Base-by-base conservation (phyloP, 2,329 filamentous ascomycete species). In the Aspergillus luchuensis region DNA sequence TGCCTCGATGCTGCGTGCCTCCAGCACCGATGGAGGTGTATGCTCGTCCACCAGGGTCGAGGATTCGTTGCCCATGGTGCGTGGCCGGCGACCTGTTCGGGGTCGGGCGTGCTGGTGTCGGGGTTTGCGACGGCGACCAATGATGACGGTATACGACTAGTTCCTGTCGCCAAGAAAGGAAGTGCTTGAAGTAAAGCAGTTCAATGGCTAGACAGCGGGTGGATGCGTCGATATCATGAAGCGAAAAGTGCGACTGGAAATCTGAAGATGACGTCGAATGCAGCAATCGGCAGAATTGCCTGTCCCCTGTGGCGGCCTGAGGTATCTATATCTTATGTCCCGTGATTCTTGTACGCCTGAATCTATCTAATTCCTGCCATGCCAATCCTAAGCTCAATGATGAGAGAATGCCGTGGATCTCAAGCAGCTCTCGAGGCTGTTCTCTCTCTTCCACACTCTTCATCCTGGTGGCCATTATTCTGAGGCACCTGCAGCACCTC, bases 1-100 rank as follows among this genome's bases (percentile, higher is more conserved):
- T 4, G 87, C 90, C 17, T 89, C 82, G 13, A 98, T 76, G 28
- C 84, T 89, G 58, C 92, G 87, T 33, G 84, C 85, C 45, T 84
- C 79, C 13, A 98, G 83, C 0, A 87, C 91, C 56, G 81, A 72
- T 1, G 94, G 87, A 39, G 80, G 80, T 23, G 85, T 86, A 64
- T 84, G 83, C 64, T 90, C 87, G 71, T 89, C 85, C 64, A 93
- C 76, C 57, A 85, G 79, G 33, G 80, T 82, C 23, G 91, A 96
- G 66, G 88, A 83, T 73, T 96, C 91, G 76, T 97, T 92, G 61
- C 93, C 93, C 94, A 97, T 97, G 56, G 58, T 71, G 70, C 62
- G 64, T 57, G 60, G 61, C 53, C 57, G 57, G 53, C 63, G 66
- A 57, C 58, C 59, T 49, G 55, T 51, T 43, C 55, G 63, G 57